Percentiles rank a stretch among this genome's conserved stretches.
Conservation (phyloP, 1,284 basidiomycete species). For the Fomes fomentarius region DNA sequence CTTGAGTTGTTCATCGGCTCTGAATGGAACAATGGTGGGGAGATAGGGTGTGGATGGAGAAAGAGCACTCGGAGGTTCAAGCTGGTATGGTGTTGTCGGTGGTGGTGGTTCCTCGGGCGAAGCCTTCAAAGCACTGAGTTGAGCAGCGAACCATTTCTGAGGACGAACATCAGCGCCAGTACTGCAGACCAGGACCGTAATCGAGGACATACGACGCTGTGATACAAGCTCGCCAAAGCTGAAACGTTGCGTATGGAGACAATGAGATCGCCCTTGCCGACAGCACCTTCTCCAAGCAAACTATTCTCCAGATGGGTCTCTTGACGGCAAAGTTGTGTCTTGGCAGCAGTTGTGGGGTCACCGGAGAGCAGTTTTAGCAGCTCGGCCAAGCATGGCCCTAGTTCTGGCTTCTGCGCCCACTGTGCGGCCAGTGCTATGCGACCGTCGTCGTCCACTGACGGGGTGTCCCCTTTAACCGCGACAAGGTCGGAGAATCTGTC, state of each 20-base stretch:
- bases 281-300: slow-evolving; percentile 53
- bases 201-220: slow-evolving; percentile 72
- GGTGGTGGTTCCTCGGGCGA: slow-evolving; percentile 59
- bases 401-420: slow-evolving; percentile 86
- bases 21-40: slow-evolving; percentile 41
- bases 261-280: slow-evolving; percentile 76
- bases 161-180: not conserved
- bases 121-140: slow-evolving; percentile 68
- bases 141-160: slow-evolving; percentile 82
- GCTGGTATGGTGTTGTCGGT: slow-evolving; percentile 49
- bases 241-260: slow-evolving; percentile 76
- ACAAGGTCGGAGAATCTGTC: slow-evolving; percentile 84
- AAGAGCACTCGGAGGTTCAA: slow-evolving; percentile 52
- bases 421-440: slow-evolving; percentile 71
- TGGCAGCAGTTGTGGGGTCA: slow-evolving; percentile 45
- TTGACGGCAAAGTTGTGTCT: slow-evolving; percentile 65
- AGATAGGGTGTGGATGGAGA: slow-evolving; percentile 55
- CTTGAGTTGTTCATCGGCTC: slow-evolving; percentile 53
- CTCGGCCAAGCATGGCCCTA: slow-evolving; percentile 73
- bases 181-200: too few species aligned
- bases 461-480: slow-evolving; percentile 42
- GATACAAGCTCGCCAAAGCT: slow-evolving; percentile 81
- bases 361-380: slow-evolving; percentile 45
- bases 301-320: slow-evolving; percentile 79
- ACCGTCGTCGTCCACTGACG: slow-evolving; percentile 42